Evolutionary conservation across 805 yeast genomes (phyloP), one percentile per base, ranked within the genome.

Genomic region (Starmerella sp.): DNA sequence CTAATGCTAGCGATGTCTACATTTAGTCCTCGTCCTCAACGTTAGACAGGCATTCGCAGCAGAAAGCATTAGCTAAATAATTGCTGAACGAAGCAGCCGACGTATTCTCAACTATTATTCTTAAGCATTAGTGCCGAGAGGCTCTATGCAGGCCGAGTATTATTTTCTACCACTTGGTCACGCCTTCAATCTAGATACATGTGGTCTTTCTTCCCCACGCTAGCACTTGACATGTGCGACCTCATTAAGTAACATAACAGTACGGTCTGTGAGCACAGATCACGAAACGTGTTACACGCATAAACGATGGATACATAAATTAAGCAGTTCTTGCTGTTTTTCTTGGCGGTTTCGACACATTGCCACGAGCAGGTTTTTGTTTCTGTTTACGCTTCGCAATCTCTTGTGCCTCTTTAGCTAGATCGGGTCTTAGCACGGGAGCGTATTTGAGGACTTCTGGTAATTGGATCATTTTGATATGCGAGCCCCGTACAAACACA

Each of bases 401-500:
- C 3, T 34, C 48, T 15, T 34, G 46, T 14, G 51, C 58, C 47
- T 53, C 50, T 31, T 30, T 13, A 2, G 55, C 48, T 4, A 57
- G 46, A 28, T 62, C 65, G 5, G 73, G 72, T 48, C 80, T 82
- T 63, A 91, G 84, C 82, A 90, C 79, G 13, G 97, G 97, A 1
- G 97, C 96, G 66, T 88, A 68, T 63, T 77, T 78, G 52, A 91
- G 75, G 70, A 90, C 82, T 51, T 91, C 97, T 0, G 98, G 98
- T 6, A 93, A 82, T 22, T 83, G 80, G 59, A 93, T 77, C 68
- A 88, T 84, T 57, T 89, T 78, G 29, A 91, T 80, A 70, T 86
- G 90, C 0, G 96, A 87, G 1, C 98, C 98, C 63, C 98, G 79
- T 4, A 91, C 81, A 67, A 87, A 90, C 4, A 89, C 95, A 63